Evolutionary conservation across 495 filamentous ascomycete species (phyloP).

Genomic region (Amniculicola lignicola): DNA sequence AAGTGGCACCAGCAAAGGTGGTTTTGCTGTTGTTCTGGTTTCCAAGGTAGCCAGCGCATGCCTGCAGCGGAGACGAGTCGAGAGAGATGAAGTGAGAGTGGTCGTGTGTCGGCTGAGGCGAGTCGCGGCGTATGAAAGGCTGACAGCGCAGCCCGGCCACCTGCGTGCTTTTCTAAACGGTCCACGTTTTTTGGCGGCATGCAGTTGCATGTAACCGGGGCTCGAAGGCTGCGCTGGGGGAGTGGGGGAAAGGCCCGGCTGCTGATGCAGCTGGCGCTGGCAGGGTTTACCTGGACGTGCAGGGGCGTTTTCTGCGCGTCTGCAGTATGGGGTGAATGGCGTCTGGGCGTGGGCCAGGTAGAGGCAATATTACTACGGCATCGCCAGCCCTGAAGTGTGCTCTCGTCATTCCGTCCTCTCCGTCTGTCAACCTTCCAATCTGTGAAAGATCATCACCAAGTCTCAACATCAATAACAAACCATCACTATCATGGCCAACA

Average conservation of each 20-base stretch:
- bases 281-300: slow-evolving; percentile 15
- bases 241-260: slow-evolving; percentile 27
- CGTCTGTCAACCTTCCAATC: slow-evolving; percentile 1
- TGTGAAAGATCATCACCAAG: not conserved
- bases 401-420: slow-evolving; percentile 9
- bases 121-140: slow-evolving; percentile 32
- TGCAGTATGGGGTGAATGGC: slow-evolving; percentile 31
- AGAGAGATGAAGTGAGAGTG: slow-evolving; percentile 17
- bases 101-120: slow-evolving; percentile 22
- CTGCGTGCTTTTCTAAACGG: slow-evolving; percentile 30
- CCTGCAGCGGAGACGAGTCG: slow-evolving; percentile 27
- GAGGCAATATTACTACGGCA: slow-evolving; percentile 24
- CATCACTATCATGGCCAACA: slow-evolving; percentile 28
- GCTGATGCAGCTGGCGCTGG: slow-evolving; percentile 20
- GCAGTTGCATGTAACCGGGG: slow-evolving; percentile 25
- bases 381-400: slow-evolving; percentile 5
- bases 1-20: slow-evolving; percentile 1
- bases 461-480: not conserved
- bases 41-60: slow-evolving; percentile 26
- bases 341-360: slow-evolving; percentile 16
- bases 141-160: slow-evolving; percentile 33
- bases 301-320: slow-evolving; percentile 18
- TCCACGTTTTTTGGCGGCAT: slow-evolving; percentile 31
- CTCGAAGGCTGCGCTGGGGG: slow-evolving; percentile 3
- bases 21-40: not conserved